Base-by-base conservation (phyloP, 139 green algal species). In the Chlorella sp. region DNA sequence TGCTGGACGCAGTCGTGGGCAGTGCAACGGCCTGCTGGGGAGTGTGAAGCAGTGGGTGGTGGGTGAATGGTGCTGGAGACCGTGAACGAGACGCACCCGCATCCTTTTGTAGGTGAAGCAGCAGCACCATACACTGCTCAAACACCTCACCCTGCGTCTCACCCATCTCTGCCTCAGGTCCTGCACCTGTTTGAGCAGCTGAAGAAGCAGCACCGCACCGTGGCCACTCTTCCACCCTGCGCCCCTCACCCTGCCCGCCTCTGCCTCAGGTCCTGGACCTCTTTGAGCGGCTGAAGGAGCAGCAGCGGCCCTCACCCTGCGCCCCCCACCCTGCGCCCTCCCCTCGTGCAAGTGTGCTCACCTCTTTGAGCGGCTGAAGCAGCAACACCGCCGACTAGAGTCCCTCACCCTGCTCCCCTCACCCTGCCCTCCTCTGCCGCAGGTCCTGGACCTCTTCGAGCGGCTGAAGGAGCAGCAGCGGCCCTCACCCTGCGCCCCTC, bases 401-500 rank as follows among this genome's bases (percentile, higher is more conserved):
- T 32, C 30, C 26, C 30, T 34, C 24, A 0, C 15, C 12, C 61
- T 36, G 1, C 32, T 0, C 76, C 37, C 36, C 36, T 40, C 71
- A 15, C 71, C 16, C 34, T 57, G 4, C 76, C 18, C 37, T 9
- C 37, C 36, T 37, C 37, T 0, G 4, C 1, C 2, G 32, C 94
- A 97, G 95, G 91, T 96, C 24, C 78, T 98, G 37, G 89, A 90
- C 11, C 81, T 93, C 22, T 96, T 98, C 89, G 95, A 96, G 22
- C 28, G 88, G 22, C 91, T 98, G 64, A 89, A 93, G 75, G 80
- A 89, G 21, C 92, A 96, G 89, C 96, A 98, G 61, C 83, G 83
- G n/a, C n/a, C 60, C 15, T 68, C 15, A 68, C 15, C 15, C 14
- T 18, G 60, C 14, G 14, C 60, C 60, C 18, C 60, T 18, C 60